Conservation (phyloP, 2,329 filamentous ascomycete genomes). For the Phoma sp. region DNA sequence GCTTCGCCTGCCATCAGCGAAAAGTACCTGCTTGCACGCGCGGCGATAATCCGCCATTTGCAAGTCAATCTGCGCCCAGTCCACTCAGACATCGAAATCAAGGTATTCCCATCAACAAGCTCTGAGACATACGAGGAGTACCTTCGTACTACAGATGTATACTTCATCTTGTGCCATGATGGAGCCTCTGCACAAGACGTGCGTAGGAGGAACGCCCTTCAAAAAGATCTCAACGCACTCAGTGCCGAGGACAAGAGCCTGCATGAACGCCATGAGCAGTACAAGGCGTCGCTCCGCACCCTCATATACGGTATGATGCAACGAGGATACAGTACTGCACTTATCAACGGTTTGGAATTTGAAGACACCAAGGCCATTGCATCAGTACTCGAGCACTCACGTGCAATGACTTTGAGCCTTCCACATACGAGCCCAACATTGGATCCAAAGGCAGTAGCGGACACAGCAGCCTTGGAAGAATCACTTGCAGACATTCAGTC, state of each 20-base stretch:
- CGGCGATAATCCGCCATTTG: conserved; percentile 70
- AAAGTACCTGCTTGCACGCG: conserved; percentile 68
- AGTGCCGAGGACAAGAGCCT: conserved; percentile 26
- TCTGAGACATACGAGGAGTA: conserved; percentile 62
- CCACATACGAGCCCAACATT: conserved; percentile 7
- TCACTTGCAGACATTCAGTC: conserved; percentile 27
- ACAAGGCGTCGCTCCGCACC: conserved; percentile 46
- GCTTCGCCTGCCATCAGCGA: conserved; percentile 40
- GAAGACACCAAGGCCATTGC: conserved; percentile 65
- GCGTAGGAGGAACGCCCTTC: conserved; percentile 25
- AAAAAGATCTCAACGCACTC: conserved; percentile 25
- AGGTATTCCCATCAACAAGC: conserved; percentile 56
- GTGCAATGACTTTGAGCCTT: conserved; percentile 25
- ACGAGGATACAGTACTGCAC: conserved; percentile 65
- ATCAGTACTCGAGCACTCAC: conserved; percentile 28
- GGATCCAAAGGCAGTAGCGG: conserved; percentile 9
- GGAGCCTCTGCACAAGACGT: conserved; percentile 51
- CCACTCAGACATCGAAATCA: conserved; percentile 52
- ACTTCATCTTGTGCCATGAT: conserved; percentile 74
- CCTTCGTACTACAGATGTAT: conserved; percentile 59
- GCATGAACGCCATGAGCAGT: conserved; percentile 28
- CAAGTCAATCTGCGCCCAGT: conserved; percentile 49
- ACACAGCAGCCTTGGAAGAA: conserved; percentile 26
- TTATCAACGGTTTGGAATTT: conserved; percentile 69
- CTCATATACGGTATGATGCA: conserved; percentile 63